Evolutionary conservation across 2,329 filamentous ascomycete genomes (phyloP), one percentile per base, ranked within the genome.

Genomic region (Chaetomiaceae sp.): DNA sequence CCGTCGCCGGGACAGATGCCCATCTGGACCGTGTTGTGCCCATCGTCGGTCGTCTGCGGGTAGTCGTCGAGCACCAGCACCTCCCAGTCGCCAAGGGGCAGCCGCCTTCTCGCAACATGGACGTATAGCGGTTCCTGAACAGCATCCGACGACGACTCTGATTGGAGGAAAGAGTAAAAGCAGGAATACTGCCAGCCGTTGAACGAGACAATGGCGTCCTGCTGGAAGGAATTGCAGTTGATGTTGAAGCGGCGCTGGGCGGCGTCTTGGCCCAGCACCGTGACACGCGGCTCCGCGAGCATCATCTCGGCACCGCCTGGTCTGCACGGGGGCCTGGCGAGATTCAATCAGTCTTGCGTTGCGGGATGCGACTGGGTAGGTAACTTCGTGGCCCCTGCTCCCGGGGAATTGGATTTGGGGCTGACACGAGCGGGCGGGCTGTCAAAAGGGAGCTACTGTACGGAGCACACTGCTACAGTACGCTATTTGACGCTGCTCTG

Each of bases 11-110:
- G 64, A 40, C 71, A 77, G 39, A 79, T 73, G 3, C 76, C 77
- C 57, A 79, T 69, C 62, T 76, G 76, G 42, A 78, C 74, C 3
- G 75, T 79, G 55, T 80, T 79, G 61, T 79, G 77, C 3, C 76
- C 75, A 53, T 79, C 77, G 39, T 79, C 71, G 1, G 70, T 72
- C 12, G 69, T 75, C 60, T 80, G 76, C 15, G 72, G 65, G 44
- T 79, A 79, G 61, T 79, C 77, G 1, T 69, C 68, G 25, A 79
- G 75, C 1, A 72, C 68, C 31, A 78, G 61, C 9, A 70, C 72
- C 59, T 79, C 68, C 76, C 77, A 79, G 0, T 65, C 39, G 0
- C 69, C 67, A 3, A 63, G 60, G 0, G 72, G 68, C 4, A 79
- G 68, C 31, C 68, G 66, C 27, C 76, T 67, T 20, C 76, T 70